Percentiles rank a stretch among this genome's conserved stretches.
Evolutionary conservation across 2,329 filamentous ascomycete genomes (phyloP).

Genomic region (Xylaria sp.): DNA sequence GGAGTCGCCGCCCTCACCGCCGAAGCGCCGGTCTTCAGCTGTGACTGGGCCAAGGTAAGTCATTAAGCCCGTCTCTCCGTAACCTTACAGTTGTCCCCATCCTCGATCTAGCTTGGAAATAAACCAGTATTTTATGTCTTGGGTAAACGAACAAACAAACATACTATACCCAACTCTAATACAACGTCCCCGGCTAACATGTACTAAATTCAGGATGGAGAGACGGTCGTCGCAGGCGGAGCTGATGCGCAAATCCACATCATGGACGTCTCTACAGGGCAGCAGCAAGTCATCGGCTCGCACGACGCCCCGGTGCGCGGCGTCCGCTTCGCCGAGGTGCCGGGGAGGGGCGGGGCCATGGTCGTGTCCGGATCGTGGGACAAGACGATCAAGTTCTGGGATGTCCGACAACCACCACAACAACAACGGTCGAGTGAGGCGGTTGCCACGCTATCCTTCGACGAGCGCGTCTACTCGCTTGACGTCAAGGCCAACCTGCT

Average conservation of each 20-base stretch:
- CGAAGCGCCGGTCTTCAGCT: conserved; percentile 48
- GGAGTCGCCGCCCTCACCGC: conserved; percentile 42
- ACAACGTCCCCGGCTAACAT: conserved; percentile 15
- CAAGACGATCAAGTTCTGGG: conserved; percentile 67
- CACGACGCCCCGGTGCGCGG: conserved; percentile 49
- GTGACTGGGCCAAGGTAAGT: conserved; percentile 54
- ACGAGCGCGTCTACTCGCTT: conserved; percentile 59
- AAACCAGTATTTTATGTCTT: not conserved
- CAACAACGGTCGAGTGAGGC: conserved; percentile 47
- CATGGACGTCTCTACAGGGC: conserved; percentile 45
- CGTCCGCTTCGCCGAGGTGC: conserved; percentile 49
- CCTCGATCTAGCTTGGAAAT: not conserved
- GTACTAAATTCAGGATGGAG: conserved; percentile 47
- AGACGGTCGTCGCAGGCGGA: conserved; percentile 47
- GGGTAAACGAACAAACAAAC: not conserved
- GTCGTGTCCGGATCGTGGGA: conserved; percentile 61
- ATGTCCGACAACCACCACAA: no score
- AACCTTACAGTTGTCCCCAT: conserved; percentile 43
- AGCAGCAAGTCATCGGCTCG: conserved; percentile 43
- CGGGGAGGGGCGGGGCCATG: conserved; percentile 40
- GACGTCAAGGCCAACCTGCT: conserved; percentile 47
- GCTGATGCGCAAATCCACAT: conserved; percentile 49
- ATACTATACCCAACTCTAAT: no score
- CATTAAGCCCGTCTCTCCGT: conserved; percentile 40
- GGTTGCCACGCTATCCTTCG: conserved; percentile 57